Base-by-base conservation (phyloP, 306 rosid species). In the Cicer yamashitae region DNA sequence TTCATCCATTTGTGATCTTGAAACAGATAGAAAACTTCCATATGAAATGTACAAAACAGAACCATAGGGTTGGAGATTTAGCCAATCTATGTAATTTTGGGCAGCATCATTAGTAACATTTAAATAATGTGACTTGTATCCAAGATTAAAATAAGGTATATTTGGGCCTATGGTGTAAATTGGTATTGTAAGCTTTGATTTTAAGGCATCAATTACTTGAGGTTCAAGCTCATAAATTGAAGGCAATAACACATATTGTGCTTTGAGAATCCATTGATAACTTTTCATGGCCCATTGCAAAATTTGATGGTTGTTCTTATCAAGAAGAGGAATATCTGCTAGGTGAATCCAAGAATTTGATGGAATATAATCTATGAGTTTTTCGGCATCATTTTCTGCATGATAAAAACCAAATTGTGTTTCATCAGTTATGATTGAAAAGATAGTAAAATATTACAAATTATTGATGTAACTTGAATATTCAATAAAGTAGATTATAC, bases 21-120 rank as follows among this genome's bases (percentile, higher is more conserved):
- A 89, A 70, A 81, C 30, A 1, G 91, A 82, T 20, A 82, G 74
- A 12, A 70, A 84, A 64, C 94, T 89, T 0, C 94, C 94, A 65
- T 41, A 65, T 48, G 90, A 82, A 52, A 87, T 71, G 83, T 86
- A 89, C 74, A 89, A 41, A 40, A 87, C 86, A 7, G 88, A 87
- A 38, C 61, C 30, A 50, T 20, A 6, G 10, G 94, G 87, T 71
- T 87, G 89, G 8, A 2, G 10, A 47, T 86, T 80, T 13, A 87
- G 66, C 91, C 94, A 89, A 0, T 78, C 46, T 6, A 79, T 4
- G 75, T 79, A 77, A 76, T 38, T 71, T n/a, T n/a, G 14, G 54
- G 12, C 38, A 40, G 5, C 43, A 41, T 10, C 67, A 52, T 71
- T 30, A 48, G 13, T 7, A 51, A n/a, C 30, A 12, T 17, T 75